phyloP scores from a whole-genome alignment of 2,329 filamentous ascomycete species.

The Ophiobolus disseminans region DNA sequence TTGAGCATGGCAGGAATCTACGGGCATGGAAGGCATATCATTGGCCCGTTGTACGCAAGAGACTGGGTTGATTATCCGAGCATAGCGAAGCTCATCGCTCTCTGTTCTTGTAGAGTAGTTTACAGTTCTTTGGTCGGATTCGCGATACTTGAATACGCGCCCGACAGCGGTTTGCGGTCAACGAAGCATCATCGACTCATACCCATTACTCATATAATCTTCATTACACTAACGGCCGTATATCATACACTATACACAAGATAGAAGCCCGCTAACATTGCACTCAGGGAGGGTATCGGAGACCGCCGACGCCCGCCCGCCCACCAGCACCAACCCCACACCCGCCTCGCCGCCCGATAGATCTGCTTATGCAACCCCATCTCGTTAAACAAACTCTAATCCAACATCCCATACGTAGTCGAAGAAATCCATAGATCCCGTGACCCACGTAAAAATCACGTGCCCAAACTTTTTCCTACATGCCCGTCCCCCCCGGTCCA shows the following conservation, averaged over 20 bases:
- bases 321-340: background rate
- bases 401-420: background rate
- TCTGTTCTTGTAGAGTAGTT: too few relatives aligned
- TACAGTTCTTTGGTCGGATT: too few relatives aligned
- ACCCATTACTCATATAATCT: too few relatives aligned
- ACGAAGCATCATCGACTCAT: too few relatives aligned
- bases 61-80: too few relatives aligned
- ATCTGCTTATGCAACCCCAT: conserved; percentile 3
- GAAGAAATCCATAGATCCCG: background rate
- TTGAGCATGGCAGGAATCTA: too few relatives aligned
- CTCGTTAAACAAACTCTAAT: conserved; percentile 2
- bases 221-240: too few relatives aligned
- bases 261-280: background rate
- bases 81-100: too few relatives aligned
- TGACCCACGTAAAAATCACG: background rate
- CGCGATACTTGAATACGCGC: too few relatives aligned
- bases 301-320: conserved; percentile 3
- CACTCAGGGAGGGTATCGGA: conserved; percentile 9
- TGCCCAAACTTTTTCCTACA: conserved; percentile 6
- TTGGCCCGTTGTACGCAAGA: too few relatives aligned
- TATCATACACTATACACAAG: background rate
- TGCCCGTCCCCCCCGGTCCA: conserved; percentile 29
- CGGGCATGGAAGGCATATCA: too few relatives aligned
- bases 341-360: background rate
- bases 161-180: too few relatives aligned